phyloP scores from a whole-genome alignment of 495 filamentous ascomycete genomes.

The Chaetomium fimeti region DNA sequence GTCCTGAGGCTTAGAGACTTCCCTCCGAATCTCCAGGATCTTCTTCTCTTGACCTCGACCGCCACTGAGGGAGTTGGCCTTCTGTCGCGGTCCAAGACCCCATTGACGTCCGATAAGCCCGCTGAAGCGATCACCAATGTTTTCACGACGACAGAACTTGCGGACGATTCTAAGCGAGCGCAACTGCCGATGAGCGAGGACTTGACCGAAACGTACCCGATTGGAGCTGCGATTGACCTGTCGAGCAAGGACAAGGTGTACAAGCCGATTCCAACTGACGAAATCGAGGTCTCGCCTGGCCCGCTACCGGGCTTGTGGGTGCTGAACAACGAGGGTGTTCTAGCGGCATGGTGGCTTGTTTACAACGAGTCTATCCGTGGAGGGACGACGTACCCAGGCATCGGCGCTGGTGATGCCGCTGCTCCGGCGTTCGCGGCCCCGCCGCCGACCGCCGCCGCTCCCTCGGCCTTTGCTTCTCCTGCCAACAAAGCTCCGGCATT shows the following conservation, averaged over 20 bases:
- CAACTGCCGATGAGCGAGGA: constrained; percentile 66
- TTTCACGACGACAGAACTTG: constrained; percentile 70
- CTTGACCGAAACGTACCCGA: constrained; percentile 66
- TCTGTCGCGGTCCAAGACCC: constrained; percentile 65
- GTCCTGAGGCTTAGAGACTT: constrained; percentile 72
- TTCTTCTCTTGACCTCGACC: constrained; percentile 80
- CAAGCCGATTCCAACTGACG: constrained; percentile 73
- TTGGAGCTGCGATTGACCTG: constrained; percentile 80
- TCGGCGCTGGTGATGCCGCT: constrained; percentile 48
- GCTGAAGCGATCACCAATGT: constrained; percentile 59
- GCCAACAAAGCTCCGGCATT: constrained; percentile 33
- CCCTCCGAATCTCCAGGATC: constrained; percentile 71
- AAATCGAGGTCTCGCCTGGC: constrained; percentile 66
- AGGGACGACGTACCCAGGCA: constrained; percentile 67
- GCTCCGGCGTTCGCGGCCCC: constrained; percentile 32
- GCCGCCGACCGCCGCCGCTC: constrained; percentile 28
- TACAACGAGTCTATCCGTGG: constrained; percentile 81
- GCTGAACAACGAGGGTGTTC: constrained; percentile 83
- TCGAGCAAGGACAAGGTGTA: constrained; percentile 74
- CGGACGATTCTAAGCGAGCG: constrained; percentile 75
- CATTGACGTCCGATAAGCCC: constrained; percentile 60
- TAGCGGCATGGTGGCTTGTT: constrained; percentile 85
- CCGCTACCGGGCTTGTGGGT: constrained; percentile 85
- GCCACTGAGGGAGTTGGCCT: constrained; percentile 73
- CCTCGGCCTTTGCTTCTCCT: constrained; percentile 38